Evolutionary conservation across 805 yeast species (phyloP), one percentile per base, ranked within the genome.

Genomic region (Suhomyces xylopsoci): DNA sequence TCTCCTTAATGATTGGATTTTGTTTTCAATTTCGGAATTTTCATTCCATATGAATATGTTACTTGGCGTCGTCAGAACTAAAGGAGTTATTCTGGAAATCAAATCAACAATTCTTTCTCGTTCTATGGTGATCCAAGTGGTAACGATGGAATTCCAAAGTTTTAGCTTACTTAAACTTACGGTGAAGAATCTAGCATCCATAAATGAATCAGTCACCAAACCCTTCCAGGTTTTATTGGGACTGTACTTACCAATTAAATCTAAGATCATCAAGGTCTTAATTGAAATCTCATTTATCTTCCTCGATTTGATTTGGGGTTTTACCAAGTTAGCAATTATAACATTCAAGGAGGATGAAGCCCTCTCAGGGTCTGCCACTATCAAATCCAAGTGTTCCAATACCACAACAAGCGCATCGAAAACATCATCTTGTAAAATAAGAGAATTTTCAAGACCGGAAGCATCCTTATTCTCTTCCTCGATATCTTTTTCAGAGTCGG

Each of bases 31-130:
- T 58, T 88, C 94, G 14, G 85, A 81, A 38, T 58, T 63, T 52
- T 87, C 90, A 55, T 83, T 85, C 84, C 92, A 86, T 36, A 81
- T 84, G 68, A 89, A 90, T 5, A 88, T 72, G 19, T 85, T 83
- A 2, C 87, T 69, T 6, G 81, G 76, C 20, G 83, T 72, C 3
- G 85, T 80, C 50, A 77, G 76, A 26, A 61, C 55, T 0, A 69
- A 54, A 2, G 76, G 70, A 1, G 71, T 63, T 8, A 73, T 58
- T 52, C 69, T 57, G 36, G 65, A 34, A 45, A 60, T 52, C 45
- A 83, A 66, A 12, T 87, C 93, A 1, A 63, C 60, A 50, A 87
- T 62, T 45, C 80, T 81, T 3, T 84, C 91, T 40, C 80, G 80
- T 52, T 87, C 94, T 14, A 71, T 77, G 7, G 73, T 68, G 3